Base-by-base conservation (phyloP, 495 filamentous ascomycete species). In the Hyaloscypha variabilis region DNA sequence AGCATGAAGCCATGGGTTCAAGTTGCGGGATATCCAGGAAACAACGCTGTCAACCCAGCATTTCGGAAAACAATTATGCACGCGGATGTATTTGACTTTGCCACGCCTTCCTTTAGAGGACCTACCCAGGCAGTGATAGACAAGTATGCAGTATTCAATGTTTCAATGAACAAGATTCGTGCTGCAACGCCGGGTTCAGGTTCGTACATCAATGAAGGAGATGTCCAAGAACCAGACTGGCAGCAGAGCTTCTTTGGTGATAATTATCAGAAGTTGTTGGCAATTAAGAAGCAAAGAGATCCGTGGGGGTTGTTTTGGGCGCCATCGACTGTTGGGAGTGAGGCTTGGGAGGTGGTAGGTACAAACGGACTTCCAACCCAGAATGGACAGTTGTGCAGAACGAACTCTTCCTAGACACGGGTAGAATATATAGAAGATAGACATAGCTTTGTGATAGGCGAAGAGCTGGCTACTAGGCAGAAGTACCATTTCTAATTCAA, bases 281-380 rank as follows among this genome's bases (percentile, higher is more conserved):
- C 31, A n/a, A 81, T 87, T 63, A 87, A 88, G 71, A 72, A 78
- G 39, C 75, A 79, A 62, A 80, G 83, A 14, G 87, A 91, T 71
- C 85, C 86, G 1, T 50, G 78, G 8, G 76, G 80, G 42, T 68
- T 89, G 6, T 83, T 90, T 55, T 90, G 85, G 75, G 88, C 80
- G 25, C 72, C 63, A 14, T 84, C 83, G 4, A 85, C 82, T 6
- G 87, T 90, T 1, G 87, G 88, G 1, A 86, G 84, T 64, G 88
- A 90, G 51, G 76, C 74, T n/a, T 90, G 87, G 87, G 59, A 73
- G 5, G 52, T 51, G 23, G n/a, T 21, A 6, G n/a, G 10, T 51
- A 19, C 49, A 6, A 19, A 51, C n/a, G 49, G 49, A 51, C 49
- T 51, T 8, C 49, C 49, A 51, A 51, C 49, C 6, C 49, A 51